These are phyloP conservation scores for Coemansia sp. DNA, from an alignment of 192 early-diverging fungal species.

Conservation along the genomic window DNA sequence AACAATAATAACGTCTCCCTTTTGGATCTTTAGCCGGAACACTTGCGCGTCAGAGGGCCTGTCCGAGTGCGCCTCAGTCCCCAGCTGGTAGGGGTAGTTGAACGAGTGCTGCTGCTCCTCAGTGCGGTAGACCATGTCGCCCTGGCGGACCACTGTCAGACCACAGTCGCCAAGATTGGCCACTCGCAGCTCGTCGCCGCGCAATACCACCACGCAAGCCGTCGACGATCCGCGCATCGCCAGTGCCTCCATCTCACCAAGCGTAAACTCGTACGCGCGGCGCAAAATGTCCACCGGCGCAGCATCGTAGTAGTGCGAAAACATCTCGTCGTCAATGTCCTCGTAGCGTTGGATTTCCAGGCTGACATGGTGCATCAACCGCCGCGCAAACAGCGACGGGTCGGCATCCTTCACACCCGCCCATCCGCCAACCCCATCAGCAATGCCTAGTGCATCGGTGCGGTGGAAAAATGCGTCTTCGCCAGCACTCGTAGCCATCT, in stretches of 20 bases:
- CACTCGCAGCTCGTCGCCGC: constrained; percentile 91
- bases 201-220: constrained; percentile 82
- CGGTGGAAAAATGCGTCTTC: constrained; percentile 95
- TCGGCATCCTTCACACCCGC: constrained; percentile 76
- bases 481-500: constrained; percentile 75
- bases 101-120: constrained; percentile 99
- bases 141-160: constrained; percentile 82
- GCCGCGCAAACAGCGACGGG: constrained; percentile 87
- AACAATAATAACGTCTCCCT: constrained; percentile 91
- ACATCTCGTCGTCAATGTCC: constrained; percentile 75
- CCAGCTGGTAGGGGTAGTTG: constrained; percentile 97
- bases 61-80: constrained; percentile 80
- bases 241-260: constrained; percentile 66
- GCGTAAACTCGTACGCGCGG: constrained; percentile 74
- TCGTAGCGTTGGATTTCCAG: constrained; percentile 85
- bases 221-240: constrained; percentile 92
- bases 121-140: constrained; percentile 87
- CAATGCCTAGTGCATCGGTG: constrained; percentile 86
- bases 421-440: constrained; percentile 98
- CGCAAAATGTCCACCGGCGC: constrained; percentile 84
- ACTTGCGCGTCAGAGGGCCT: constrained; percentile 80
- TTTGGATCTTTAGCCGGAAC: constrained; percentile 82
- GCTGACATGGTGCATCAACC: constrained; percentile 92
- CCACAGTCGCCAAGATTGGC: constrained; percentile 97
- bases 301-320: constrained; percentile 77